These are phyloP conservation scores for Hyaloscypha finlandica DNA, from an alignment of 495 filamentous ascomycete species.

Conservation along the genomic window DNA sequence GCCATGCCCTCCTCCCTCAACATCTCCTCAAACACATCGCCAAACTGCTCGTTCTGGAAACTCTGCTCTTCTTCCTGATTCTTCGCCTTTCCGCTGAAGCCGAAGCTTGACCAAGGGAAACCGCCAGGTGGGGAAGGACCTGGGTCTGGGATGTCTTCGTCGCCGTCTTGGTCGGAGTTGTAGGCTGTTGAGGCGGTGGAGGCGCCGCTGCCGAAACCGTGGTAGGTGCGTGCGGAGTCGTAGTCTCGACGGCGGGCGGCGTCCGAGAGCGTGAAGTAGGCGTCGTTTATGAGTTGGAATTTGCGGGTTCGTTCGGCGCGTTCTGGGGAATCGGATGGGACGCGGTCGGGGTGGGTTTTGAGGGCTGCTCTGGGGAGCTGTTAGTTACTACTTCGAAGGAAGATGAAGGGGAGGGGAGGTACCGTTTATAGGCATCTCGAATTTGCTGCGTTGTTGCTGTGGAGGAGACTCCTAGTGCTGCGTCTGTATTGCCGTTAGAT, in stretches of 20 bases:
- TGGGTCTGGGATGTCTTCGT: conserved; percentile 49
- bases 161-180: conserved; percentile 51
- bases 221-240: conserved; percentile 59
- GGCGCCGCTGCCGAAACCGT: conserved; percentile 42
- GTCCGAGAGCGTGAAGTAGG: conserved; percentile 95
- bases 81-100: conserved; percentile 49
- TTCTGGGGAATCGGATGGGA: conserved; percentile 82
- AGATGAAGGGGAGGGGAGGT: conserved; percentile 15
- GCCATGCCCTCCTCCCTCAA: conserved; percentile 88
- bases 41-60: conserved; percentile 78
- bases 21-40: conserved; percentile 96
- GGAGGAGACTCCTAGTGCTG: conserved; percentile 70
- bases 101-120: conserved; percentile 66
- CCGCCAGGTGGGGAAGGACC: conserved; percentile 42
- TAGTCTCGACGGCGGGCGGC: conserved; percentile 80
- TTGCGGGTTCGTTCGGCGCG: conserved; percentile 78
- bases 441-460: conserved; percentile 81
- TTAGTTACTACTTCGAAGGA: conserved; percentile 12
- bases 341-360: conserved; percentile 92
- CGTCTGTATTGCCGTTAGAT: conserved; percentile 46
- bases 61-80: conserved; percentile 44
- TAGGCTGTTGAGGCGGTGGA: conserved; percentile 43
- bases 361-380: conserved; percentile 71
- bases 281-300: conserved; percentile 97
- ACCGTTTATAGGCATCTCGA: conserved; percentile 94